These are phyloP conservation scores for Allium sativum DNA, from an alignment of 106 monocot species.

Conservation along the genomic window DNA sequence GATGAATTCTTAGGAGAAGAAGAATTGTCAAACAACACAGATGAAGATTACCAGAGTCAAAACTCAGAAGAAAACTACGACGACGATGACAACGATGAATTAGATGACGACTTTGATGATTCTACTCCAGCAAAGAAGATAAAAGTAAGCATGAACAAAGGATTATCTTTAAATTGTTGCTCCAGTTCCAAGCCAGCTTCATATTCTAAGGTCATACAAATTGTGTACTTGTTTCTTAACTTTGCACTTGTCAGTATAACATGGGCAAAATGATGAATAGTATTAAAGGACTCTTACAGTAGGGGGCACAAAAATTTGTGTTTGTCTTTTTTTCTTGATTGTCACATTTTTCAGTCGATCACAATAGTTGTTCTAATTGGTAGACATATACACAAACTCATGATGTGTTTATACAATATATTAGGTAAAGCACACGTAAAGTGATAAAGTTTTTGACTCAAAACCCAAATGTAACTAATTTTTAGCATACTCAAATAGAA, in stretches of 20 bases:
- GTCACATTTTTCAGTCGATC: no score
- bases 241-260: not conserved
- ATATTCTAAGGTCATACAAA: conserved; percentile 6
- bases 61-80: conserved; percentile 1
- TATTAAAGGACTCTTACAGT: no score
- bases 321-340: no score
- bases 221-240: not conserved
- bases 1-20: not conserved
- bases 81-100: not conserved
- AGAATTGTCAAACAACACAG: not conserved
- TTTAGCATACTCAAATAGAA: no score
- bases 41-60: not conserved
- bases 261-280: not conserved
- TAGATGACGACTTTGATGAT: not conserved
- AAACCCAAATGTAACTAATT: no score
- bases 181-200: conserved; percentile 9
- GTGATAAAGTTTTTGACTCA: no score
- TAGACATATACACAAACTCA: no score
- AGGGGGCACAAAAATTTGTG: no score
- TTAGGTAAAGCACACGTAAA: no score
- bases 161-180: not conserved
- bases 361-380: no score
- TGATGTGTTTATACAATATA: no score
- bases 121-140: no score
- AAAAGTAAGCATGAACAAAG: not conserved